These are phyloP conservation scores for Rhodotorula sp. DNA, from an alignment of 1,284 basidiomycete genomes.

Conservation along the genomic window DNA sequence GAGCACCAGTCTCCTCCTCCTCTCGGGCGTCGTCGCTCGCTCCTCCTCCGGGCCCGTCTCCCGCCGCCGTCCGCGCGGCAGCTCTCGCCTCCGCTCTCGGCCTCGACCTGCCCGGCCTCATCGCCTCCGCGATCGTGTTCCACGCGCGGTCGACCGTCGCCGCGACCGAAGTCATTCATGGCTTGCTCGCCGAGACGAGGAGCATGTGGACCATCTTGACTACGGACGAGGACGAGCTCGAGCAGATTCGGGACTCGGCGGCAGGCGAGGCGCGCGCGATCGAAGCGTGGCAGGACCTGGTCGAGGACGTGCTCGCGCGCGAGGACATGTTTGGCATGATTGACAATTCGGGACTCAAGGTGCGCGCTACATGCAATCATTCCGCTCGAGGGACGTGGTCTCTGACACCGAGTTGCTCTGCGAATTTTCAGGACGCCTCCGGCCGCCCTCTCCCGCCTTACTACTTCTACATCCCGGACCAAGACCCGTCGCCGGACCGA, in stretches of 20 bases:
- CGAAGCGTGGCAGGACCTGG: constrained; percentile 30
- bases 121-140: constrained; percentile 39
- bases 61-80: constrained; percentile 9
- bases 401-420: too few relatives aligned
- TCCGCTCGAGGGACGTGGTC: neutral
- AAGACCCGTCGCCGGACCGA: constrained; percentile 25
- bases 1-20: neutral
- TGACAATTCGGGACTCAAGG: constrained; percentile 36
- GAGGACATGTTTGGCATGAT: constrained; percentile 39
- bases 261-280: constrained; percentile 25
- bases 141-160: constrained; percentile 38
- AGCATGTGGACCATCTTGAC: constrained; percentile 31
- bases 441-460: constrained; percentile 28
- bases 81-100: constrained; percentile 12
- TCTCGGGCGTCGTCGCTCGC: constrained; percentile 4
- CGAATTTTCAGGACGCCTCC: constrained; percentile 25
- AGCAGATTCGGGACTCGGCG: constrained; percentile 9
- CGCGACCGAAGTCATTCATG: constrained; percentile 31
- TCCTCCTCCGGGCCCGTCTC: neutral
- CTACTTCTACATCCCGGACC: constrained; percentile 38
- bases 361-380: neutral
- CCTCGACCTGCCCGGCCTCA: constrained; percentile 39
- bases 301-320: constrained; percentile 19
- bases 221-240: constrained; percentile 10
- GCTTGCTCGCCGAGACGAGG: constrained; percentile 27